Evolutionary conservation across 768 basidiomycete genomes (phyloP), one percentile per base, ranked within the genome.

Genomic region (Phaeotremella fagi): DNA sequence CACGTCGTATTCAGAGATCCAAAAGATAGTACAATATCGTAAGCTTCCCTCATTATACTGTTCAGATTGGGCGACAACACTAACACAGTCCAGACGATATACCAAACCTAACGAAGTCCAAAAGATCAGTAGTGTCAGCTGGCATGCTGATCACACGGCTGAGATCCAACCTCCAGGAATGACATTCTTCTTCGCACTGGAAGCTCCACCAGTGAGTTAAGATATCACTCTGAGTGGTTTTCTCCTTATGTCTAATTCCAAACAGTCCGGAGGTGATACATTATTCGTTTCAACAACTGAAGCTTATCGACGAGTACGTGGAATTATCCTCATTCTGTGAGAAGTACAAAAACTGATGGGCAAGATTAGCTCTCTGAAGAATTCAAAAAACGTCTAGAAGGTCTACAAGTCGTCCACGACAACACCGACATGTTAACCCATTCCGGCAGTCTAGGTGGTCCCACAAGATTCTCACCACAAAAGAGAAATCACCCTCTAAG

Each of bases 1-100:
- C 81, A 82, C 57, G 79, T 82, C 55, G 81, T 82, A 27, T 82
- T 82, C 63, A 77, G 81, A 26, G 80, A 81, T 61, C 71, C 75
- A 1, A 60, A 77, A 24, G 62, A 79, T 52, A 77, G 81, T 53
- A 54, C 46, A 18, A 48, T 43, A 22, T 15, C 5, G 42, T 43
- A 16, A 33, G 24, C 33, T 23, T 5, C 25, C 44, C 33, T 33
- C 36, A 16, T 22, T 29, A 33, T 48, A 15, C 31, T 33, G 31
- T 16, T 16, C 31, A 33, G 16, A 7, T 16, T n/a, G n/a, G n/a
- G n/a, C n/a, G n/a, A n/a, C n/a, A n/a, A n/a, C n/a, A 7, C 31
- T 33, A 33, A 33, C 31, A 33, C 31, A 33, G 16, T 16, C 31
- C 31, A 33, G 31, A 7, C 31, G 31, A 7, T 33, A 33, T 16